Percentiles rank a stretch among this genome's conserved stretches.
phyloP scores from a whole-genome alignment of 805 yeast genomes.

The Diddensiella transvaalensis region DNA sequence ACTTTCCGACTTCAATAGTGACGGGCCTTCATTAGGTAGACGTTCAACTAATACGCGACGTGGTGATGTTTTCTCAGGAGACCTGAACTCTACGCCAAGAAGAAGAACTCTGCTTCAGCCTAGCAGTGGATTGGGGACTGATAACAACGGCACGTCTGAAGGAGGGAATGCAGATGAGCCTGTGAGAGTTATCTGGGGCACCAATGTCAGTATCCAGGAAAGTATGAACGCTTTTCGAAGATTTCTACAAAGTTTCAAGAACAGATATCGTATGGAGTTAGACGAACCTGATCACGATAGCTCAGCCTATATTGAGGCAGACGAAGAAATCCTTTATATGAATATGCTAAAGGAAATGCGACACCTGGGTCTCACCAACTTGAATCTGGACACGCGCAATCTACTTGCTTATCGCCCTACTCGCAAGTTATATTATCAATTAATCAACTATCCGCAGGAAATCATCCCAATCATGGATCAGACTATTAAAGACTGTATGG shows the following conservation, averaged over 20 bases:
- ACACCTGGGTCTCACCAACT: slow-evolving; percentile 71
- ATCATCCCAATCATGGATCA: slow-evolving; percentile 98
- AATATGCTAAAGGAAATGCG: slow-evolving; percentile 70
- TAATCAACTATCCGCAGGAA: slow-evolving; percentile 93
- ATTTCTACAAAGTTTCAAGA: slow-evolving; percentile 79
- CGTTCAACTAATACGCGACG: slow-evolving; percentile 48
- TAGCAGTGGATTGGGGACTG: slow-evolving; percentile 41
- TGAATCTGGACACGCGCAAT: slow-evolving; percentile 81
- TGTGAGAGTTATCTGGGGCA: slow-evolving; percentile 95
- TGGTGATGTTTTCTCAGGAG: slow-evolving; percentile 75
- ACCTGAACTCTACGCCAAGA: slow-evolving; percentile 63
- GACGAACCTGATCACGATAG: slow-evolving; percentile 26
- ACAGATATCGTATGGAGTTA: slow-evolving; percentile 53
- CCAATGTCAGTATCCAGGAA: slow-evolving; percentile 90
- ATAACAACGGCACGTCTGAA: slow-evolving; percentile 18
- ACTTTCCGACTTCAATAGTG: slow-evolving; percentile 25
- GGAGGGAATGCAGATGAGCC: slow-evolving; percentile 57
- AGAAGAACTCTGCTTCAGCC: slow-evolving; percentile 40
- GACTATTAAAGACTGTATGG: slow-evolving; percentile 84
- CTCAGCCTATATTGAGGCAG: slow-evolving; percentile 46
- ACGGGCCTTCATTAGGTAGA: slow-evolving; percentile 23
- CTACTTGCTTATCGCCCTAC: slow-evolving; percentile 72
- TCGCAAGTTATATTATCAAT: slow-evolving; percentile 74
- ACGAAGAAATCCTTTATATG: slow-evolving; percentile 71
- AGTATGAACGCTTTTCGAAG: slow-evolving; percentile 75